Evolutionary conservation across 192 early-diverging fungal species (phyloP).

Genomic region (Gamsiella multidivaricata): DNA sequence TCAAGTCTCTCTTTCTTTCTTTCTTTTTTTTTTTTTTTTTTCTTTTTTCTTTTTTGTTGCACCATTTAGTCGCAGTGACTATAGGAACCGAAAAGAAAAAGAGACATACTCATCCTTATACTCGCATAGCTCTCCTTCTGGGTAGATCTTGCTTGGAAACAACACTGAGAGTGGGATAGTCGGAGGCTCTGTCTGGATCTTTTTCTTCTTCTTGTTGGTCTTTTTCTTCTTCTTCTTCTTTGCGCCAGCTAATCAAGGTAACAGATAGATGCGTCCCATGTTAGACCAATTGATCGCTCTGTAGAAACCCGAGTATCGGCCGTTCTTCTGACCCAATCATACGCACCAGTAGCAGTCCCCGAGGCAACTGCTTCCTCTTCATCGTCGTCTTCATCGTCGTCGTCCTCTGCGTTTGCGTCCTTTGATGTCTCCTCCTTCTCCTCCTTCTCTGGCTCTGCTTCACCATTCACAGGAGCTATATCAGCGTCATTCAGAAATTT

Average conservation of each 20-base stretch:
- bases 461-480: neutral
- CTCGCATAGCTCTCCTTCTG: slow-evolving; percentile 83
- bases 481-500: no score
- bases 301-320: no score
- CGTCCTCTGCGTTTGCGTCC: slow-evolving; percentile 3
- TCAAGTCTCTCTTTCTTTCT: neutral
- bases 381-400: slow-evolving; percentile 18
- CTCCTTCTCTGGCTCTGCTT: neutral
- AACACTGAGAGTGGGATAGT: slow-evolving; percentile 82
- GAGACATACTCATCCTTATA: slow-evolving; percentile 83
- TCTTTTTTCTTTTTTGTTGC: no score
- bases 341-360: slow-evolving; percentile 7
- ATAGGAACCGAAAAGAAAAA: neutral
- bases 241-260: slow-evolving; percentile 10
- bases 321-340: no score
- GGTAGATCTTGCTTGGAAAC: slow-evolving; percentile 82
- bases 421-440: neutral
- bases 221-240: slow-evolving; percentile 55
- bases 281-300: neutral
- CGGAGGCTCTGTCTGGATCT: slow-evolving; percentile 69
- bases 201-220: slow-evolving; percentile 48
- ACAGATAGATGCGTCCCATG: neutral
- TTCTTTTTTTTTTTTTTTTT: no score
- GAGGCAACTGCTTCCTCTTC: slow-evolving; percentile 11
- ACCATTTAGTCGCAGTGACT: neutral